These are phyloP conservation scores for Megacollybia marginata DNA, from an alignment of 768 basidiomycete species.

Conservation along the genomic window DNA sequence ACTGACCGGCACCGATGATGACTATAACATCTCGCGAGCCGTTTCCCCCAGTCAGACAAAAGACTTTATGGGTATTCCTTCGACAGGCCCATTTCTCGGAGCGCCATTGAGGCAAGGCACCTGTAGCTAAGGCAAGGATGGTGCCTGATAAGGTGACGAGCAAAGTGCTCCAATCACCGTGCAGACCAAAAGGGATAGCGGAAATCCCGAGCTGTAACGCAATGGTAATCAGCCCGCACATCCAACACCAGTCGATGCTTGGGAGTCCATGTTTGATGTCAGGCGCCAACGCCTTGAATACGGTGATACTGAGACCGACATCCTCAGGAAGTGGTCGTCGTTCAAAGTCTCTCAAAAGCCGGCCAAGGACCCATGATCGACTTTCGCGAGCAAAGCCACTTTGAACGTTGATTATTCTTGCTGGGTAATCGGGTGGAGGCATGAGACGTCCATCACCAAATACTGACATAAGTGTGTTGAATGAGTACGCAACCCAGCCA, in stretches of 20 bases:
- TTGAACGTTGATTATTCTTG: slow-evolving; percentile 9
- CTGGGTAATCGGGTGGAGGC: slow-evolving; percentile 10
- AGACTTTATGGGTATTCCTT: slow-evolving; percentile 9
- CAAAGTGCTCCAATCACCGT: slow-evolving; percentile 16
- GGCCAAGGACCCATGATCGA: neutral
- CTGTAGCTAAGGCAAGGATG: slow-evolving; percentile 11
- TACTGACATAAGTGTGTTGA: slow-evolving; percentile 8
- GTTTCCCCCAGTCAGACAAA: slow-evolving; percentile 18
- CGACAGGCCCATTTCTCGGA: slow-evolving; percentile 18
- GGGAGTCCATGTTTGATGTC: neutral
- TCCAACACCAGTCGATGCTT: neutral
- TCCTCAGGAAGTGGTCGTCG: neutral
- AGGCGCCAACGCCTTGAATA: neutral
- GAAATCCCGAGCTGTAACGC: neutral
- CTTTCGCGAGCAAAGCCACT: neutral
- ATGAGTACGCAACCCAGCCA: slow-evolving; percentile 19
- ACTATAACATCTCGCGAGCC: slow-evolving; percentile 17
- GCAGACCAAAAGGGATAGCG: slow-evolving; percentile 12
- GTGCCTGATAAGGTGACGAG: slow-evolving; percentile 16
- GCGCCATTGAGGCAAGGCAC: slow-evolving; percentile 18
- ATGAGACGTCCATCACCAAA: neutral
- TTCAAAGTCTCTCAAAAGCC: neutral
- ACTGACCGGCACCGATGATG: slow-evolving; percentile 14
- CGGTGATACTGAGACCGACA: neutral
- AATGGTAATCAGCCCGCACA: neutral